A percentile compares a stretch with the other conserved stretches of the same genome.
phyloP scores from a whole-genome alignment of 495 filamentous ascomycete genomes.

The Aspergillus egyptiacus region DNA sequence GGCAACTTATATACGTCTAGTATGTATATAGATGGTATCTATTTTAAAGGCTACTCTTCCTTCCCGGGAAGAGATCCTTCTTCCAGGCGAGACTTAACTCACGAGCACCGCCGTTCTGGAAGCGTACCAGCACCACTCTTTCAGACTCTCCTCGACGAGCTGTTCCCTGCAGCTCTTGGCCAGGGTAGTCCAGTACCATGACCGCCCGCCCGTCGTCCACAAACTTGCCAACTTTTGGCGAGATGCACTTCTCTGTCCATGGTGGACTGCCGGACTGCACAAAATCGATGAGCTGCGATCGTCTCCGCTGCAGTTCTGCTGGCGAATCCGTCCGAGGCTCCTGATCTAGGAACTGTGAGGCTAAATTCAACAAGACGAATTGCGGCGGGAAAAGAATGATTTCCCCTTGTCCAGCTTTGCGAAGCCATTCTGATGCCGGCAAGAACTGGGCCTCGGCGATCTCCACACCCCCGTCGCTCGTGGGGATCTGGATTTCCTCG shows the following conservation, averaged over 20 bases:
- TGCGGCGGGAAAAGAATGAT: constrained; percentile 91
- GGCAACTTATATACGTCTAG: neutral
- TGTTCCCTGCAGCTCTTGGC: constrained; percentile 59
- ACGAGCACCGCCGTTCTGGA: constrained; percentile 50
- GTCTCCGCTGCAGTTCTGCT: constrained; percentile 41
- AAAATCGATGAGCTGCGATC: constrained; percentile 54
- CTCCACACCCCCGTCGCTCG: constrained; percentile 78
- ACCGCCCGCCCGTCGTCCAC: constrained; percentile 54
- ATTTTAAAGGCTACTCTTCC: constrained; percentile 28
- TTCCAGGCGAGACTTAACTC: constrained; percentile 50
- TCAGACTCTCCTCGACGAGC: constrained; percentile 63
- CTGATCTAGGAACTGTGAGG: constrained; percentile 55
- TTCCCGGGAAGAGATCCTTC: constrained; percentile 39
- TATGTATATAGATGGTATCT: neutral
- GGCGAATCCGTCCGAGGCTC: constrained; percentile 28
- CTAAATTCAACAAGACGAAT: constrained; percentile 64
- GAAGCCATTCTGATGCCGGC: constrained; percentile 61
- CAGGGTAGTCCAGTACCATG: constrained; percentile 64
- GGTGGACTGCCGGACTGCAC: constrained; percentile 49
- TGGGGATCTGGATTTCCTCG: constrained; percentile 51
- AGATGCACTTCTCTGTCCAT: constrained; percentile 77
- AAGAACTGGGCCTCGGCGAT: constrained; percentile 77
- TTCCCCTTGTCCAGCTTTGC: constrained; percentile 51
- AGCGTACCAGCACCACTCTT: constrained; percentile 64
- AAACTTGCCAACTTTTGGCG: constrained; percentile 54